Evolutionary conservation across 2,329 filamentous ascomycete species (phyloP).

Genomic region (Davidsoniella australis): DNA sequence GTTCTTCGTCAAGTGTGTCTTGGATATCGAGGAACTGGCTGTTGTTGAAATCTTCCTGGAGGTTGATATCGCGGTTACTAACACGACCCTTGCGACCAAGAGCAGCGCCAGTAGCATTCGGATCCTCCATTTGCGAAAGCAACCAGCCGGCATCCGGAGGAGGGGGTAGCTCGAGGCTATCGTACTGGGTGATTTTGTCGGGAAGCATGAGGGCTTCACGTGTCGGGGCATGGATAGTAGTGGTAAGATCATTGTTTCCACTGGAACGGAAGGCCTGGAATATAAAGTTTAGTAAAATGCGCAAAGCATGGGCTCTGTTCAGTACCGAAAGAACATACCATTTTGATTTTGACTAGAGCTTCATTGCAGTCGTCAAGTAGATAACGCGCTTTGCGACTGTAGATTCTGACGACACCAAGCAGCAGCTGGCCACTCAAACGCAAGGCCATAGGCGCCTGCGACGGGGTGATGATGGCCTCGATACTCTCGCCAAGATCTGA

Average conservation of each 20-base stretch:
- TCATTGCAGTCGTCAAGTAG: conserved; percentile 95
- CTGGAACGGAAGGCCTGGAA: conserved; percentile 75
- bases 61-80: conserved; percentile 47
- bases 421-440: conserved; percentile 86
- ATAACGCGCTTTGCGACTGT: conserved; percentile 92
- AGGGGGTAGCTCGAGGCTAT: conserved; percentile 59
- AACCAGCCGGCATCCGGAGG: conserved; percentile 79
- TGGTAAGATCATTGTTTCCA: conserved; percentile 89
- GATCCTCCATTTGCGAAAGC: conserved; percentile 55
- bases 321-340: conserved; percentile 40
- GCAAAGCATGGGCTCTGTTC: neutral
- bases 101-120: conserved; percentile 29
- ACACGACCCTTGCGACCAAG: conserved; percentile 39
- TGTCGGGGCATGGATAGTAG: conserved; percentile 62
- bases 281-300: neutral
- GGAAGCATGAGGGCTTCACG: conserved; percentile 77
- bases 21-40: conserved; percentile 68
- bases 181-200: conserved; percentile 83
- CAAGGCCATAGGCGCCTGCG: conserved; percentile 85
- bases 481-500: conserved; percentile 92
- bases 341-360: conserved; percentile 93
- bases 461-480: conserved; percentile 81
- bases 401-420: conserved; percentile 91
- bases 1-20: conserved; percentile 39
- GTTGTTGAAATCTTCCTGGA: conserved; percentile 51